Conservation (phyloP, 73 alveolate species). For the Uronychia binucleata region DNA sequence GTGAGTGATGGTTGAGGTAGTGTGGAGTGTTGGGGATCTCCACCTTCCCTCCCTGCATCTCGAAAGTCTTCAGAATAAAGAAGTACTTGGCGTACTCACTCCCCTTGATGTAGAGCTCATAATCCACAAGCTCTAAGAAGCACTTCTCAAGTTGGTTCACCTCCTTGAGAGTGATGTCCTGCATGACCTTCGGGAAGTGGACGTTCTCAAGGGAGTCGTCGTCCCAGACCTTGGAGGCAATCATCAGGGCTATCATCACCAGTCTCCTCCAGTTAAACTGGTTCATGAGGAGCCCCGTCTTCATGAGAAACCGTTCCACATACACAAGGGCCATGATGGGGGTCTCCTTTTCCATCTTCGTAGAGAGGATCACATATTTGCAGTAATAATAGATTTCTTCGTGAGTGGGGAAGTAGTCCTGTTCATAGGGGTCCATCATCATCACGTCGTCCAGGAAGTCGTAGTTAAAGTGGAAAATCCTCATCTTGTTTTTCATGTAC, state of each 20-base stretch:
- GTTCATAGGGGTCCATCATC: background rate
- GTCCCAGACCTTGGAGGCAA: conserved; percentile 98
- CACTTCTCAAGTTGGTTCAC: conserved; percentile 96
- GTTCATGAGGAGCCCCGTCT: conserved; percentile 91
- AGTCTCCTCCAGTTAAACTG: conserved; percentile 99
- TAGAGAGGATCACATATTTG: conserved; percentile 24
- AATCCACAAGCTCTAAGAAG: conserved; percentile 91
- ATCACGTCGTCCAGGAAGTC: conserved; percentile 38
- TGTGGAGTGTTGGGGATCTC: too few species aligned
- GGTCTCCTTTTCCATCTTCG: conserved; percentile 43
- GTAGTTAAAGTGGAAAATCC: conserved; percentile 41
- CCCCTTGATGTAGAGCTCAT: conserved; percentile 89
- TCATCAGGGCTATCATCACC: conserved; percentile 89
- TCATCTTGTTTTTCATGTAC: conserved; percentile 34
- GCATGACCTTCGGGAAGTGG: conserved; percentile 97
- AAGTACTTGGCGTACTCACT: conserved; percentile 98
- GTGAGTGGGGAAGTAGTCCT: conserved; percentile 42
- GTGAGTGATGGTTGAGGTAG: too few species aligned
- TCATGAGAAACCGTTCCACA: conserved; percentile 94
- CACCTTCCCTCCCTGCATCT: too few species aligned
- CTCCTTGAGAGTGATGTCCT: conserved; percentile 89
- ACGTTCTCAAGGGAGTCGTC: conserved; percentile 99
- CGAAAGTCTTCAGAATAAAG: conserved; percentile 88
- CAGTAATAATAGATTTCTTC: conserved; percentile 84
- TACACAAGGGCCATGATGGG: conserved; percentile 85